Evolutionary conservation across 2,329 filamentous ascomycete species (phyloP), one percentile per base, ranked within the genome.

Genomic region (Fusarium citri): DNA sequence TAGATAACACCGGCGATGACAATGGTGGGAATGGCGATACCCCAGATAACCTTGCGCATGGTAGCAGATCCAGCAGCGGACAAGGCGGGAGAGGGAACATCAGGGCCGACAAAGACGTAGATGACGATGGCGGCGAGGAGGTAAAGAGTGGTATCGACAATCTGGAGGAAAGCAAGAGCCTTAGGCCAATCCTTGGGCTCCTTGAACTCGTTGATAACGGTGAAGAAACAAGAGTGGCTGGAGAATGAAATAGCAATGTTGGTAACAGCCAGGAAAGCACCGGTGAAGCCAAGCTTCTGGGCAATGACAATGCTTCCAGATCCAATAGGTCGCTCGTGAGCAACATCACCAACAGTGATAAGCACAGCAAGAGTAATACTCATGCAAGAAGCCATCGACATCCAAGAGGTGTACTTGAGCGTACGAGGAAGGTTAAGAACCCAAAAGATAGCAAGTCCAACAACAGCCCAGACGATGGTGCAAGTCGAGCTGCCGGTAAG

Each of bases 1-100:
- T 91, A 90, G 67, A 93, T 90, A 9, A 92, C 89, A 55, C 91
- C 91, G 0, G 90, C 89, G 51, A 93, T 87, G 49, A 93, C 82
- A 61, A 93, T 92, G 4, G 68, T 72, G 1, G 90, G 90, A 4
- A 91, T 83, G 1, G 91, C 91, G 63, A 93, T 82, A 25, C 89
- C 90, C 79, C 89, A 93, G 15, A 90, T 89, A 14, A 91, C 80
- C 74, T 92, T 92, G 23, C 86, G 83, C 48, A 92, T 79, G 0
- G 84, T 74, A 3, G 76, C 76, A 0, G 78, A 79, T 6, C 84
- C 83, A 10, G 90, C 87, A 9, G 88, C 89, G 10, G 89, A 87
- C 2, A 94, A 83, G 0, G 91, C 91, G 1, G 91, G 91, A 3
- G 88, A 89, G 3, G 84, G 82, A 3, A 93, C 89, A 12, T 83